Evolutionary conservation across 192 early-diverging fungal genomes (phyloP).

Genomic region (Backusella circina): DNA sequence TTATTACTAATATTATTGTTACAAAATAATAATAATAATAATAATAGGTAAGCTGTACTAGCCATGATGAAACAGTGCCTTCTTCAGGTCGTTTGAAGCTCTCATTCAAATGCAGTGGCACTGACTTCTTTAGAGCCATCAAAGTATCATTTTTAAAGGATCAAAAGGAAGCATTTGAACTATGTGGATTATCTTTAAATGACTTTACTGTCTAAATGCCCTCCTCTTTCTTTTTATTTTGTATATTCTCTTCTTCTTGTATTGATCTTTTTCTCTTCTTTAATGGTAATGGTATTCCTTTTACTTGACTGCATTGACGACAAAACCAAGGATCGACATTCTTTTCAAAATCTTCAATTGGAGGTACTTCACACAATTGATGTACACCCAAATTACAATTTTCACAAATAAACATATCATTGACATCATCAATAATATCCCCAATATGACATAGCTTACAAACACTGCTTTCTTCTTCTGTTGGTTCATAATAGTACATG

Average conservation of each 20-base stretch:
- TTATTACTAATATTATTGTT: neutral
- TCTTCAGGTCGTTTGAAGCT: neutral
- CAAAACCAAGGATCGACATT: conserved; percentile 24
- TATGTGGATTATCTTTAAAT: conserved; percentile 11
- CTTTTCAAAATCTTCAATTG: conserved; percentile 16
- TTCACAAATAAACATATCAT: conserved; percentile 22
- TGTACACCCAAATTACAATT: conserved; percentile 18
- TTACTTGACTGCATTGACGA: neutral
- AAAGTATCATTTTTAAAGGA: conserved; percentile 2
- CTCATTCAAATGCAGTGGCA: neutral
- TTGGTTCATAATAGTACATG: neutral
- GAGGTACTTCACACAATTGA: conserved; percentile 21
- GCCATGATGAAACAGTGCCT: neutral
- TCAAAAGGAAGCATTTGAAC: conserved; percentile 3
- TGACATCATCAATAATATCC: conserved; percentile 8
- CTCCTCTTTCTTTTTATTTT: neutral
- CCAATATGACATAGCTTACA: conserved; percentile 18
- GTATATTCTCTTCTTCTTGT: neutral
- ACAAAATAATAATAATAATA: neutral
- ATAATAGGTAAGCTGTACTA: neutral
- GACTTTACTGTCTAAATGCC: conserved; percentile 3
- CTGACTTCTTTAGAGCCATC: neutral
- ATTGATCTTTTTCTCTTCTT: neutral
- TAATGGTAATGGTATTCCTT: neutral
- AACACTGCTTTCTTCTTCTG: neutral